Base-by-base conservation (phyloP, 305 asterid genomes). In the Fraxinus ornus region DNA sequence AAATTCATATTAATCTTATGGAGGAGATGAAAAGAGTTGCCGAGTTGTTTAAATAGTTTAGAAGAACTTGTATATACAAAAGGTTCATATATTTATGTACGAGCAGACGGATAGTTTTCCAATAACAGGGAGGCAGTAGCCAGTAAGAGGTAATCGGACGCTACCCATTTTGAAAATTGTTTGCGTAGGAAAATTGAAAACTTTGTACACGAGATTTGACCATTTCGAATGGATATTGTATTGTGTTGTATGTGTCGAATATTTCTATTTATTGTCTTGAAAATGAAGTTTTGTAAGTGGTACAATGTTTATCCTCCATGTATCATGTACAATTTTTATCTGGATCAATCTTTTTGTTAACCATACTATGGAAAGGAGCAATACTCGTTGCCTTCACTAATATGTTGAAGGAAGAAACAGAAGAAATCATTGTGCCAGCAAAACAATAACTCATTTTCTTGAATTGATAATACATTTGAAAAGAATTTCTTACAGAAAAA, bases 401-500 rank as follows among this genome's bases (percentile, higher is more conserved):
- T 57, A 1, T n/a, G 10, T 22, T 24, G 32, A 64, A 64, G 35
- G 33, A 64, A 64, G 72, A 64, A 64, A 70, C 21, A 30, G 39
- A 5, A 32, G 76, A 30, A 70, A 30, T 3, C 22, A 26, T 68
- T 15, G 41, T 28, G 33, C 4, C 72, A 22, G 72, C 37, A 30
- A 30, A 70, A 70, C 15, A 71, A 71, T 71, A 21, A 70, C 39
- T 4, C 76, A 36, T 71, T 71, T 30, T 71, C 76, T 13, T 71
- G 24, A 30, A 70, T 30, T 12, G 19, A 71, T 47, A 83, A 78
- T 35, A 81, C 83, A 81, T 81, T 86, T 70, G 77, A 73, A 84
- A 82, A 85, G 80, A 80, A 84, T 78, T 62, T 55, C 33, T 79
- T 84, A 83, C 86, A 83, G 84, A 88, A 90, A 85, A 86, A 80